Conservation (phyloP, 257 asterid genomes). For the Perilla frutescens region DNA sequence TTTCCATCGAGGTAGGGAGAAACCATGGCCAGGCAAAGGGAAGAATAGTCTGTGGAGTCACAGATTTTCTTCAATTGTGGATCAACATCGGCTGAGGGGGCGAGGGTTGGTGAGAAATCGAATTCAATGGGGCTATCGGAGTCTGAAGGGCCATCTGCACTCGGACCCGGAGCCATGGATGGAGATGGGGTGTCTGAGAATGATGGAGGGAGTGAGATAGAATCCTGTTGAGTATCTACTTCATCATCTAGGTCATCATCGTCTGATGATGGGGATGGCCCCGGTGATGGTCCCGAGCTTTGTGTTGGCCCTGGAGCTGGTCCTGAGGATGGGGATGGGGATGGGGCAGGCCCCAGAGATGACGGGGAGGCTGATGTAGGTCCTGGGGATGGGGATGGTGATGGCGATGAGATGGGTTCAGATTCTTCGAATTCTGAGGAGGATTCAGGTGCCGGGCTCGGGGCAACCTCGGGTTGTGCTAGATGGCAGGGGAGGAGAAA, state of each 20-base stretch:
- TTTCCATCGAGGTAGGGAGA: slow-evolving; percentile 41
- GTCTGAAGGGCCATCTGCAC: slow-evolving; percentile 16
- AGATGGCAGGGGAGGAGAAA: slow-evolving; percentile 31
- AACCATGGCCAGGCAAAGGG: slow-evolving; percentile 43
- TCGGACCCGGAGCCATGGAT: slow-evolving; percentile 23
- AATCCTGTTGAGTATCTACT: background rate
- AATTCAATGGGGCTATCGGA: background rate
- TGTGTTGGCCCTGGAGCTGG: background rate
- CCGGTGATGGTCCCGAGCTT: background rate
- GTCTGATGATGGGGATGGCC: background rate
- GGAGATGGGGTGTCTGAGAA: slow-evolving; percentile 14
- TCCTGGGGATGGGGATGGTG: slow-evolving; percentile 9
- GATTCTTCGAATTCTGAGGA: background rate
- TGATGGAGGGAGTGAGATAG: slow-evolving; percentile 27
- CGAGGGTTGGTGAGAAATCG: slow-evolving; percentile 25
- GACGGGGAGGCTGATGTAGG: background rate
- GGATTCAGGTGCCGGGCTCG: slow-evolving; percentile 2
- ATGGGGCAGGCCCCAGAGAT: background rate
- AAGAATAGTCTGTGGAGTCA: slow-evolving; percentile 46
- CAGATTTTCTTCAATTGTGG: slow-evolving; percentile 42
- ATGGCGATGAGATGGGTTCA: slow-evolving; percentile 21
- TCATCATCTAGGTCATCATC: background rate
- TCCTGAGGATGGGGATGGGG: background rate
- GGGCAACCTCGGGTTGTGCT: slow-evolving; percentile 21
- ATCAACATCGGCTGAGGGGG: slow-evolving; percentile 26